These are phyloP conservation scores for Fragilaria crotonensis DNA, from an alignment of 108 stramenopile species.

Conservation along the genomic window DNA sequence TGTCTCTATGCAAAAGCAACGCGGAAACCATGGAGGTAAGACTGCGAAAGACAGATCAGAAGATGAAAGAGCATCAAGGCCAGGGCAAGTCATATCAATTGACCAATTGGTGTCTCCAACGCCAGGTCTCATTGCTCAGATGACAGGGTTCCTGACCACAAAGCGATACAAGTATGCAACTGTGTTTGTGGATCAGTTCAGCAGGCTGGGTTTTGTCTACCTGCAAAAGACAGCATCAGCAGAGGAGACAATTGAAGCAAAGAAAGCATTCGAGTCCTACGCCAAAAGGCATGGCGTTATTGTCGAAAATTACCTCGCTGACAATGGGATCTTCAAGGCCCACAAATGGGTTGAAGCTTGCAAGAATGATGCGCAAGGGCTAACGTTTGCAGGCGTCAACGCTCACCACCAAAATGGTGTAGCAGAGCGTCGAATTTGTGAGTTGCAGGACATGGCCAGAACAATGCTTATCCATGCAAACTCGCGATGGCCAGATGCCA, in stretches of 20 bases:
- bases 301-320: conserved; percentile 9
- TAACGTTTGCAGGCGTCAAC: no score
- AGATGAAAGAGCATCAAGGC: background rate
- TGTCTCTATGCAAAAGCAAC: no score
- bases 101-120: no score
- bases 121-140: conserved; percentile 7
- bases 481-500: conserved; percentile 5
- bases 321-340: conserved; percentile 16
- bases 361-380: background rate
- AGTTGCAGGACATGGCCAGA: conserved; percentile 13
- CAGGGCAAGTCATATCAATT: conserved; percentile 5
- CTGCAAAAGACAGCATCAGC: conserved; percentile 9
- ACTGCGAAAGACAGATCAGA: no score
- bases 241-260: conserved; percentile 21
- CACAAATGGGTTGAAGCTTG: background rate
- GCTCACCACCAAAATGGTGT: no score
- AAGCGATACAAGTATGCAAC: conserved; percentile 15
- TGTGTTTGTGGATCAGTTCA: conserved; percentile 25
- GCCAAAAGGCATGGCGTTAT: background rate
- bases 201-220: conserved; percentile 14
- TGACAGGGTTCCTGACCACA: conserved; percentile 6
- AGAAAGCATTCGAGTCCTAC: conserved; percentile 26
- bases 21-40: no score
- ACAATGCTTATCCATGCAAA: conserved; percentile 14
- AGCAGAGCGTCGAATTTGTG: conserved; percentile 17